Evolutionary conservation across 345 rosid genomes (phyloP).

Genomic region (Ailanthus altissimus): DNA sequence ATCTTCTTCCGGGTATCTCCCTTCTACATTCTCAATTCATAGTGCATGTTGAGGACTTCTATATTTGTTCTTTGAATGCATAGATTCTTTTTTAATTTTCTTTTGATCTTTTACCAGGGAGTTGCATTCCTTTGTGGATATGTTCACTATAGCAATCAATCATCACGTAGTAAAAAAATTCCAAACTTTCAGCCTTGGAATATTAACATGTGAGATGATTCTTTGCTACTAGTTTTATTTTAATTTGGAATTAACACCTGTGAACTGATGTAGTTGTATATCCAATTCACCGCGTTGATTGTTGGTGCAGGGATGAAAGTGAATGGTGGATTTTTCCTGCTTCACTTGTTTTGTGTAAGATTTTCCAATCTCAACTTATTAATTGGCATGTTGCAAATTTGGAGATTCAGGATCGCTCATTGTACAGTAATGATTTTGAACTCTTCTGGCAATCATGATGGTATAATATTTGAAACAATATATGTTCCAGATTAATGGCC

Average conservation of each 20-base stretch:
- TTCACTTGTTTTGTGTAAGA: constrained; percentile 82
- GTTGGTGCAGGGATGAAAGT: constrained; percentile 88
- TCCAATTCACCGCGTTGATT: background rate
- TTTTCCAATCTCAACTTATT: constrained; percentile 86
- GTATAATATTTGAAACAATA: constrained; percentile 3
- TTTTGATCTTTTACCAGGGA: constrained; percentile 45
- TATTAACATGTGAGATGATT: constrained; percentile 84
- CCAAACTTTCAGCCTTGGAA: constrained; percentile 90
- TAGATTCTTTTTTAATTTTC: background rate
- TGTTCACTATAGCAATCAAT: constrained; percentile 66
- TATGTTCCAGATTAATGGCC: constrained; percentile 21
- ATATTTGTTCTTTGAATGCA: background rate
- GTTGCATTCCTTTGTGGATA: constrained; percentile 93
- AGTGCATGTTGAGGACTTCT: background rate
- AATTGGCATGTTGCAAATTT: constrained; percentile 96
- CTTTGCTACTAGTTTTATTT: background rate
- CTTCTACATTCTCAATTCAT: background rate
- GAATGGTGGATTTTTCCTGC: constrained; percentile 99
- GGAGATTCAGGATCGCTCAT: constrained; percentile 98
- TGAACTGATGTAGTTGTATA: constrained; percentile 12
- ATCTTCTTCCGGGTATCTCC: too few relatives aligned
- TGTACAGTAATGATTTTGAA: constrained; percentile 85
- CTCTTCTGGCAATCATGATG: constrained; percentile 96
- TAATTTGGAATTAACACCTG: background rate
- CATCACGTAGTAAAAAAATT: constrained; percentile 57